These are phyloP conservation scores for Antrodiella citrinella DNA, from an alignment of 768 basidiomycete species.

Conservation along the genomic window DNA sequence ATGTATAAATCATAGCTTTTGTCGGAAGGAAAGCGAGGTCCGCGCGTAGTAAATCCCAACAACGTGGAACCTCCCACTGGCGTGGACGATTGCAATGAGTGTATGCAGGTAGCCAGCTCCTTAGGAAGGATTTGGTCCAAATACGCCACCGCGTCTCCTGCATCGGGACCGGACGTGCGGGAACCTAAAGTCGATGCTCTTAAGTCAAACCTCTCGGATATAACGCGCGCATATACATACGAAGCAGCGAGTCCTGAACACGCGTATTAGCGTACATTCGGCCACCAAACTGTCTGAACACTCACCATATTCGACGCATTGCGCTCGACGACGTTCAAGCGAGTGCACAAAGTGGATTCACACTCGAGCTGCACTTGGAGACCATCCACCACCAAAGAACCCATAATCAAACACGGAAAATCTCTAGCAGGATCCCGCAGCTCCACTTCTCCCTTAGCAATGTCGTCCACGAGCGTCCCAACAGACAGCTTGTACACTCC, in stretches of 20 bases:
- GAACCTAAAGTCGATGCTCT: too few relatives aligned
- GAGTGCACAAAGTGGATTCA: neutral
- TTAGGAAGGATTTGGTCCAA: slow-evolving; percentile 12
- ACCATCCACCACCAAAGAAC: neutral
- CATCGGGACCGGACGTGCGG: too few relatives aligned
- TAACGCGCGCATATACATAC: slow-evolving; percentile 4
- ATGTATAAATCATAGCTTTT: slow-evolving; percentile 4
- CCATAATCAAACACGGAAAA: neutral
- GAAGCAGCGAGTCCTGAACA: too few relatives aligned
- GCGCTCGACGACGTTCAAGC: too few relatives aligned
- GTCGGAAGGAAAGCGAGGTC: slow-evolving; percentile 3
- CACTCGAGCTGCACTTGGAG: neutral
- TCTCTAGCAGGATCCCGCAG: neutral
- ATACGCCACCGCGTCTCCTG: slow-evolving; percentile 4
- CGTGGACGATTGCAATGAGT: slow-evolving; percentile 11
- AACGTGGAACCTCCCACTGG: slow-evolving; percentile 6
- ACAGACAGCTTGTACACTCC: neutral
- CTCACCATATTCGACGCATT: neutral
- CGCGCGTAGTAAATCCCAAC: slow-evolving; percentile 15
- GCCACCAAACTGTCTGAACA: too few relatives aligned
- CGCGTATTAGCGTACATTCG: too few relatives aligned
- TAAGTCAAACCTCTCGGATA: slow-evolving; percentile 1
- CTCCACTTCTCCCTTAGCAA: neutral
- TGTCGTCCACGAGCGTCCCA: neutral
- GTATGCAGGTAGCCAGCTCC: slow-evolving; percentile 7